Base-by-base conservation (phyloP, 345 rosid genomes). In the Ceriops zippeliana region DNA sequence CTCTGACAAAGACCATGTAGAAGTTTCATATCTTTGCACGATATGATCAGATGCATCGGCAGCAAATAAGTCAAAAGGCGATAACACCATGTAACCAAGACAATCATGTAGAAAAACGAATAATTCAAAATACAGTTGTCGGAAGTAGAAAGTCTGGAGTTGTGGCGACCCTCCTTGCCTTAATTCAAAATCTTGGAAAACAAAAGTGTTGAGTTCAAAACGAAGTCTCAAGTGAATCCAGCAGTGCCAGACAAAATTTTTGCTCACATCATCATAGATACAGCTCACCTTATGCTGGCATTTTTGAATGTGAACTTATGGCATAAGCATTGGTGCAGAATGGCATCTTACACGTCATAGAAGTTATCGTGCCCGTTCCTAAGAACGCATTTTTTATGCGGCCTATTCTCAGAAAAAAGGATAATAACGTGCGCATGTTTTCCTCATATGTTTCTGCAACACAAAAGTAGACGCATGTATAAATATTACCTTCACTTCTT, bases 191-290 rank as follows among this genome's bases (percentile, higher is more conserved):
- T 35, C 61, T 27, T 46, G 21, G 22, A 24, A 34, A 57, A 7
- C 24, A 30, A 26, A 13, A 1, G 58, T 20, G 17, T 17, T 17
- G 46, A 13, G 53, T 47, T 77, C 51, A 69, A 47, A 63, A 64
- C n/a, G 66, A 61, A 58, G 59, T 27, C 65, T 65, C 35, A 34
- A 52, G 75, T 66, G 73, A 76, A 70, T 58, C 67, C 49, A 52
- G 28, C 34, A 38, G 66, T 70, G 38, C 49, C 58, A 35, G 32
- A 27, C 52, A 37, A 60, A n/a, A 6, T 46, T 65, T 62, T 31
- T 32, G 60, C 30, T 35, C 35, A 73, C 21, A 69, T n/a, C 47
- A 69, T 58, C 27, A 37, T 54, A 53, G 64, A 69, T 51, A 49
- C 65, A 66, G 58, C 73, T 63, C 46, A 60, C 17, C 30, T 19